Evolutionary conservation across 345 rosid species (phyloP), one percentile per base, ranked within the genome.

Genomic region (Eutrema yunnanense): DNA sequence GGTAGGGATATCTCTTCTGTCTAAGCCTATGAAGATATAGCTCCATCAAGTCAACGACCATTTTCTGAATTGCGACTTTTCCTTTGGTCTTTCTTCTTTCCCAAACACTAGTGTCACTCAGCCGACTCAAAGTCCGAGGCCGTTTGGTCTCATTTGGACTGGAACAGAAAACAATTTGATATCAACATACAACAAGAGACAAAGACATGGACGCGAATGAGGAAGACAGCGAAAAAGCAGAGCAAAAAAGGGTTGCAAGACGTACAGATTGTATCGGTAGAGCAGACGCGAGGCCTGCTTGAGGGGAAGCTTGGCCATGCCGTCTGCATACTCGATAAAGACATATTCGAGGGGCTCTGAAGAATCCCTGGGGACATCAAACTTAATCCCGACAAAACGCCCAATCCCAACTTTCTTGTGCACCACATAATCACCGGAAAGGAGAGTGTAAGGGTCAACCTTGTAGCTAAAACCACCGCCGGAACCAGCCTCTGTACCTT

Each of bases 41-140:
- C 84, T 94, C 98, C 98, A 91, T 91, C 78, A 94, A 82, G 84
- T 91, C 96, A 63, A 94, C 97, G 58, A 91, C 96, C 98, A 94
- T 94, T 80, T 89, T 94, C 82, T 94, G 98, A 65, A 94, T 89
- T 1, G 97, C 96, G 67, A 94, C 90, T 81, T 86, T 94, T 34
- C 98, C 97, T 79, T 94, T 94, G 9, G 87, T 88, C 90, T 94
- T 94, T 79, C 92, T 86, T 82, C 81, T 89, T 80, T 91, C 92
- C 98, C 97, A 94, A 34, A 78, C 82, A 55, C 83, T 85, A 44
- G 91, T 86, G 69, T 94, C 97, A 74, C 71, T 86, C 81, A 94
- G 81, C 62, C 90, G 92, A 87, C 97, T 94, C 83, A 94, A 81
- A 32, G 94, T 56, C 64, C 80, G 78, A 30, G 98, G 96, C 76